Conservation (phyloP, 805 yeast species). For the Kockiozyma suomiensis region DNA sequence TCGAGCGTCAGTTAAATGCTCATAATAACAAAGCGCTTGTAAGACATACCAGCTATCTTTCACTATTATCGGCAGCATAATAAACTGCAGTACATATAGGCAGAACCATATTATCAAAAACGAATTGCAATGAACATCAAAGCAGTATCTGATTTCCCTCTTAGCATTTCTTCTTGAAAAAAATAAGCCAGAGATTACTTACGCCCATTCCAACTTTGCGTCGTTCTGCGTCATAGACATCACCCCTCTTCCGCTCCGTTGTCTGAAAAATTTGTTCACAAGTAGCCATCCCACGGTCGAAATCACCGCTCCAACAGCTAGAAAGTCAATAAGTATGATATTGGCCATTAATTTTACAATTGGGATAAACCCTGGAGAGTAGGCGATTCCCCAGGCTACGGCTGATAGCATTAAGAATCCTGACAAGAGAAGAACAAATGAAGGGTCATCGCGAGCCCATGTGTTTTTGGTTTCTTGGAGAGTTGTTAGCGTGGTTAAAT, state of each 20-base stretch:
- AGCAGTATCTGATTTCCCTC: conserved; percentile 54
- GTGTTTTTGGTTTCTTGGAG: conserved; percentile 70
- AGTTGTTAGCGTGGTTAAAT: background rate
- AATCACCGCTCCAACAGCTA: conserved; percentile 65
- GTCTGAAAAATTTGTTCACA: conserved; percentile 63
- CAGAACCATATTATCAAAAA: conserved; percentile 77
- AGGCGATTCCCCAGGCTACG: conserved; percentile 86
- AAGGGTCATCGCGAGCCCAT: conserved; percentile 92
- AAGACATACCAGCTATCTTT: conserved; percentile 54
- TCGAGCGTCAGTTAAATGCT: background rate
- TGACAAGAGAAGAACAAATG: conserved; percentile 75
- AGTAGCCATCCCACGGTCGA: conserved; percentile 75
- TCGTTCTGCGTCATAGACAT: conserved; percentile 44
- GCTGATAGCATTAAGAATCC: conserved; percentile 71
- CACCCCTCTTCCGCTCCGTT: conserved; percentile 41
- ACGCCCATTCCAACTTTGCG: conserved; percentile 78
- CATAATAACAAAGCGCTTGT: too few species aligned
- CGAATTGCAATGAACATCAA: conserved; percentile 92
- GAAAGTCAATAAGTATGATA: conserved; percentile 84
- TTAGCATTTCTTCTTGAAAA: too few species aligned
- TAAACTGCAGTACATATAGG: conserved; percentile 72
- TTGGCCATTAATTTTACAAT: conserved; percentile 69
- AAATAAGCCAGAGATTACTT: conserved; percentile 2
- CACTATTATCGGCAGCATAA: conserved; percentile 71
- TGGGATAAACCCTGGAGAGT: conserved; percentile 63